Base-by-base conservation (phyloP, 2,329 filamentous ascomycete genomes). In the Talaromyces sp. region DNA sequence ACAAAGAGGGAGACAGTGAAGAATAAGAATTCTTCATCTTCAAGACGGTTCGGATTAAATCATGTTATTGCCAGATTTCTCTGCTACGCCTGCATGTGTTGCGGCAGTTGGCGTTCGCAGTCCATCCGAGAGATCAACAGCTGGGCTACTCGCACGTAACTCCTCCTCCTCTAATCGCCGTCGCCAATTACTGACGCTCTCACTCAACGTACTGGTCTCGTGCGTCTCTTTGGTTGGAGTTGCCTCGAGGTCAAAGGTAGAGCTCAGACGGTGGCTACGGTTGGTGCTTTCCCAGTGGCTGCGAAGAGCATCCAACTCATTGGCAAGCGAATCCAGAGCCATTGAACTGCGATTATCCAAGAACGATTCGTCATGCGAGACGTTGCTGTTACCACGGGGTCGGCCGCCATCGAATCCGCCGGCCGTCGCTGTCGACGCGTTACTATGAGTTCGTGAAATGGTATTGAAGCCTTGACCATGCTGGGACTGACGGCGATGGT, bases 211-310 rank as follows among this genome's bases (percentile, higher is more conserved):
- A 14, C 65, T 69, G 37, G 74, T 72, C 5, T 76, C 75, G 31
- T 72, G 71, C 23, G 70, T 75, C 40, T 80, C 79, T 68, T 77
- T 79, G 14, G 79, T 80, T 16, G 79, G 79, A 1, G 80, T 81
- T 55, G 78, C 80, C 62, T 96, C 93, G 69, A 96, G 93, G 73
- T 97, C 93, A 70, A 96, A 96, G 58, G 90, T 87, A 71, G 89
- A 93, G 76, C 91, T 96, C 50, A 97, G 80, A 25, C 95, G 89
- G 76, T 98, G 97, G 71, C 91, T 96, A 77, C 96, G 95, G 79
- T 93, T 97, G 12, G 92, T 96, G 42, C 89, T 91, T 78, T 98
- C 92, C 95, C 95, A 99, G 70, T 97, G 93, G 59, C 83, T 91
- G 59, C 93, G 87, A 55, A 99, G 82, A 12, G 91, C 90, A 74